phyloP scores from a whole-genome alignment of 257 asterid species.

The Penstemon davidsonii region DNA sequence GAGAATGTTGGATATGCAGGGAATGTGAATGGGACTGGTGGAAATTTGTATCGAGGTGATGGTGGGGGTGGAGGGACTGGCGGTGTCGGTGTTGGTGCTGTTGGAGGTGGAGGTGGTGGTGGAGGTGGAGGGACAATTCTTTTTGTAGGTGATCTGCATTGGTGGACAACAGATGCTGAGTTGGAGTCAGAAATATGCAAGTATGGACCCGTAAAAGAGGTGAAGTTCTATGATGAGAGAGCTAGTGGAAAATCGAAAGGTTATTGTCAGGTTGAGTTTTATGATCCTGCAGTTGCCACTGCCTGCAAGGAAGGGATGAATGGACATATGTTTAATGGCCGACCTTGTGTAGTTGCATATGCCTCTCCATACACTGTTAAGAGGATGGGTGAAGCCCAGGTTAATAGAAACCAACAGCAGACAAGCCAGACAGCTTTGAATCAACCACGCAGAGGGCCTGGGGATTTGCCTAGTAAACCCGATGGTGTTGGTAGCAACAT shows the following conservation, averaged over 20 bases:
- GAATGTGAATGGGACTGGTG: constrained; percentile 38
- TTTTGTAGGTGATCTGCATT: constrained; percentile 90
- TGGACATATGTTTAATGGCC: constrained; percentile 76
- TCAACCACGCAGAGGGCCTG: constrained; percentile 63
- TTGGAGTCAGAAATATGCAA: constrained; percentile 71
- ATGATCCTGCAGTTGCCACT: constrained; percentile 69
- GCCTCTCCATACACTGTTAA: constrained; percentile 81
- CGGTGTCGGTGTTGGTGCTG: constrained; percentile 25
- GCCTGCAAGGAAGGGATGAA: constrained; percentile 91
- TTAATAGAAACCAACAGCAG: constrained; percentile 65
- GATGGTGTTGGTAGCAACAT: constrained; percentile 47
- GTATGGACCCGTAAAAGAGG: constrained; percentile 88
- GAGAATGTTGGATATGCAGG: constrained; percentile 29
- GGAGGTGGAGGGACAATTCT: constrained; percentile 64
- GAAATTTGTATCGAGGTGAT: constrained; percentile 31
- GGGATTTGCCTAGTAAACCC: constrained; percentile 51
- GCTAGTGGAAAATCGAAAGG: constrained; percentile 99
- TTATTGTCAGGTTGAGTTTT: constrained; percentile 90
- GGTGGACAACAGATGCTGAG: constrained; percentile 99
- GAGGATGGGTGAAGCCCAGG: constrained; percentile 85
- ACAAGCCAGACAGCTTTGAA: constrained; percentile 39
- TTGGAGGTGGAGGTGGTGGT: constrained; percentile 34
- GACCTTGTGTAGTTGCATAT: constrained; percentile 93
- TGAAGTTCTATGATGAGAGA: constrained; percentile 86
- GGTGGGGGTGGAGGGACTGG: constrained; percentile 30